Evolutionary conservation across 2,329 filamentous ascomycete species (phyloP).

Genomic region (Myriosclerotinia duriaeana): DNA sequence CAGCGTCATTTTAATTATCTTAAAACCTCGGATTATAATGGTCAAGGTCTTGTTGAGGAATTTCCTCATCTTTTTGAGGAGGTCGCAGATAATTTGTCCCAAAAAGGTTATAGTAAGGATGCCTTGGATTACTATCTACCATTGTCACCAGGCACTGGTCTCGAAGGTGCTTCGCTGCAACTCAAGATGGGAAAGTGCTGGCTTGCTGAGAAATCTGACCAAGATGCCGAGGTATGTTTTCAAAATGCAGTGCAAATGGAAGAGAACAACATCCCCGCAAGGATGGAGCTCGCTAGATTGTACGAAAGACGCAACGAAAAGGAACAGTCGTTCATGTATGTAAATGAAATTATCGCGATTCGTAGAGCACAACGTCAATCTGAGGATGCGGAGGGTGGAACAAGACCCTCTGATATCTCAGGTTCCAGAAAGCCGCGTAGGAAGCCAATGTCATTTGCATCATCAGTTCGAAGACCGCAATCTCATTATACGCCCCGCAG

Average conservation of each 20-base stretch:
- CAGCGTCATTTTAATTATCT: slow-evolving; percentile 69
- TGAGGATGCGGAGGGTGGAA: slow-evolving; percentile 45
- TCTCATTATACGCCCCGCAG: slow-evolving; percentile 20
- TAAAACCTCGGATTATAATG: slow-evolving; percentile 56
- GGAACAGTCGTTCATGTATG: slow-evolving; percentile 74
- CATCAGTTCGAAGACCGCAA: slow-evolving; percentile 2
- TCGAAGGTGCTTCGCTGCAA: slow-evolving; percentile 48
- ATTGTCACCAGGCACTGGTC: slow-evolving; percentile 50
- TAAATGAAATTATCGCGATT: slow-evolving; percentile 67
- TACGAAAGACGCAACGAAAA: slow-evolving; percentile 74
- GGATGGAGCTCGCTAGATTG: slow-evolving; percentile 77
- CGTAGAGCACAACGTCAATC: slow-evolving; percentile 44
- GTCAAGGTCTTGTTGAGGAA: slow-evolving; percentile 55
- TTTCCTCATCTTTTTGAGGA: slow-evolving; percentile 81
- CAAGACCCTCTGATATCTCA: slow-evolving; percentile 5
- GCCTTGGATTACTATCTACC: slow-evolving; percentile 59
- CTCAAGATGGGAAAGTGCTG: slow-evolving; percentile 61
- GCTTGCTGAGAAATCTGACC: slow-evolving; percentile 59
- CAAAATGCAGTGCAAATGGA: slow-evolving; percentile 72
- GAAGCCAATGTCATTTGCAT: slow-evolving; percentile 3
- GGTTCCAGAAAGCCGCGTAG: slow-evolving; percentile 21
- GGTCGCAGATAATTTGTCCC: slow-evolving; percentile 58
- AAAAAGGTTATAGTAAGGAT: slow-evolving; percentile 51
- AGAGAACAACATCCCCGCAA: slow-evolving; percentile 69
- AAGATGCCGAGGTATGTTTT: slow-evolving; percentile 75